These are phyloP conservation scores for Fagus crenata DNA, from an alignment of 306 rosid genomes.

Conservation along the genomic window DNA sequence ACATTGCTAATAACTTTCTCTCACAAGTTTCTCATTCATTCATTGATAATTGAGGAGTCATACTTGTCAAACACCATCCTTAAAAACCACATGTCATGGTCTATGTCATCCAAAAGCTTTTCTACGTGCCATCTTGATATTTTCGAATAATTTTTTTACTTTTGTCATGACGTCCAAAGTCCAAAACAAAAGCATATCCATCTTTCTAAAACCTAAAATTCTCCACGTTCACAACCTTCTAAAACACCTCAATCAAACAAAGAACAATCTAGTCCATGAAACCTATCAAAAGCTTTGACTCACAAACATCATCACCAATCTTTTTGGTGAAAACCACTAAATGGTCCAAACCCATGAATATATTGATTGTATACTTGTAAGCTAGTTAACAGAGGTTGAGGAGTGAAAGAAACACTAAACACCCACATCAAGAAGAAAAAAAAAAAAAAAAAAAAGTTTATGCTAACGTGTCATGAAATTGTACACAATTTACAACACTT, in stretches of 20 bases:
- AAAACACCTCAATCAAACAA: slow-evolving; percentile 24
- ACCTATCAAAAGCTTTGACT: slow-evolving; percentile 41
- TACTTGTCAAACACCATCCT: background rate
- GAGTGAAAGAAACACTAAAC: slow-evolving; percentile 63
- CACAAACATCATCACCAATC: slow-evolving; percentile 29
- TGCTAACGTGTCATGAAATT: slow-evolving; percentile 33
- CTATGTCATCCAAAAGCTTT: background rate
- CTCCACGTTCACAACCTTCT: slow-evolving; percentile 55
- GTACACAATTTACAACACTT: slow-evolving; percentile 6
- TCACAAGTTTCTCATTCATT: background rate
- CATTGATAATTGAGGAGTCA: background rate
- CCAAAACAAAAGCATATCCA: slow-evolving; percentile 6
- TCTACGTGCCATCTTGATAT: slow-evolving; percentile 23
- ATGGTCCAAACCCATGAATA: slow-evolving; percentile 10
- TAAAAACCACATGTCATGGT: slow-evolving; percentile 2
- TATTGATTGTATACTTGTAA: slow-evolving; percentile 36
- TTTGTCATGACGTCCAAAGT: background rate
- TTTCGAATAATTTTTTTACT: background rate
- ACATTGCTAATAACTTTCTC: background rate
- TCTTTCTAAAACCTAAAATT: slow-evolving; percentile 13
- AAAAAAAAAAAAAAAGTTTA: background rate
- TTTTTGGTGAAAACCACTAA: slow-evolving; percentile 15
- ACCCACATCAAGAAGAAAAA: slow-evolving; percentile 4
- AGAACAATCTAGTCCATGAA: slow-evolving; percentile 39
- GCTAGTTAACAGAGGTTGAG: slow-evolving; percentile 42